These are phyloP conservation scores for Mucor piriformis DNA, from an alignment of 371 early-diverging fungal genomes.

Conservation along the genomic window DNA sequence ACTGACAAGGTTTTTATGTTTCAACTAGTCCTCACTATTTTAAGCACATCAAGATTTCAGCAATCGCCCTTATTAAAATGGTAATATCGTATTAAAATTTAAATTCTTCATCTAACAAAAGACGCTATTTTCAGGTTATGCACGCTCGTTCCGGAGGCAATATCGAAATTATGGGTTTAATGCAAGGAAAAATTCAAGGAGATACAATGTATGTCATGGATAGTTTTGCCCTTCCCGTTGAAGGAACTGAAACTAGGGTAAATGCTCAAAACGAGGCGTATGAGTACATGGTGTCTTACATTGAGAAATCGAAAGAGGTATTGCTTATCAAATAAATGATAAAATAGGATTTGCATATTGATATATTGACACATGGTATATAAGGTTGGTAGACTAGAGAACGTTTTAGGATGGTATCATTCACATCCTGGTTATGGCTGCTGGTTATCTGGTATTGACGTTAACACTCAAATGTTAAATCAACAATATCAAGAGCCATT, in stretches of 20 bases:
- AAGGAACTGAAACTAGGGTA: slow-evolving; percentile 99
- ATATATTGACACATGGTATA: neutral
- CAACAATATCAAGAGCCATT: slow-evolving; percentile 96
- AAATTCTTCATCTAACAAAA: neutral
- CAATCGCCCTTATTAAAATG: slow-evolving; percentile 97
- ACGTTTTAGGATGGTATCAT: slow-evolving; percentile 98
- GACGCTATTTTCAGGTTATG: slow-evolving; percentile 64
- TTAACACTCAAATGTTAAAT: slow-evolving; percentile 93
- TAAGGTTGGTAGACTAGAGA: slow-evolving; percentile 90
- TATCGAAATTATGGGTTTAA: slow-evolving; percentile 97
- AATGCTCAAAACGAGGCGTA: slow-evolving; percentile 93
- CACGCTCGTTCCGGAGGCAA: slow-evolving; percentile 96
- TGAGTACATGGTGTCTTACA: slow-evolving; percentile 96
- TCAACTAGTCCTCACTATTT: slow-evolving; percentile 84
- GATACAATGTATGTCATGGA: slow-evolving; percentile 95
- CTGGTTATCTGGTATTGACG: slow-evolving; percentile 99
- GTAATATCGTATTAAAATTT: slow-evolving; percentile 45
- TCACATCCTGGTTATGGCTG: slow-evolving; percentile 98
- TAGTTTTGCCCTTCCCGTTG: slow-evolving; percentile 96
- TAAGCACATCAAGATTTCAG: slow-evolving; percentile 90
- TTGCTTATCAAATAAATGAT: neutral
- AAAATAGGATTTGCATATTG: too few relatives aligned
- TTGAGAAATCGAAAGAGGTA: slow-evolving; percentile 82
- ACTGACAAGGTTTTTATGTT: neutral
- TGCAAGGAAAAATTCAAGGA: slow-evolving; percentile 93